phyloP scores from a whole-genome alignment of 352 stramenopile species.

The Pythium rhizo-oryzae region DNA sequence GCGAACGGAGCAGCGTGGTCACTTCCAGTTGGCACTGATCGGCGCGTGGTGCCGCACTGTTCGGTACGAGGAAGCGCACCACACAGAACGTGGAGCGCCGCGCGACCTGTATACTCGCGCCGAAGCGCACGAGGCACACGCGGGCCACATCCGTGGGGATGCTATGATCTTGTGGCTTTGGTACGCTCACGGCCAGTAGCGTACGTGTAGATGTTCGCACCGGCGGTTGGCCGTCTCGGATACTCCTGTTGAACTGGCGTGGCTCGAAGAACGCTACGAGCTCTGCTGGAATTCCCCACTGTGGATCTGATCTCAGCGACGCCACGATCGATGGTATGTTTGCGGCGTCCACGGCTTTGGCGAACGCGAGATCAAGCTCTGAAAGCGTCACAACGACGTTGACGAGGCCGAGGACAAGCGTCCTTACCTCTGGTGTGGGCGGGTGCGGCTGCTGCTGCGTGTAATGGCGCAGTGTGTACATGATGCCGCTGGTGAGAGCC shows the following conservation, averaged over 20 bases:
- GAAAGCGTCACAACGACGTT: neutral
- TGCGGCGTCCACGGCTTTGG: neutral
- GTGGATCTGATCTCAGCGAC: neutral
- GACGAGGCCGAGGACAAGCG: neutral
- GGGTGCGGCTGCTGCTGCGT: neutral
- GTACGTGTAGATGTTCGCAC: neutral
- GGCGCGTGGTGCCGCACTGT: neutral
- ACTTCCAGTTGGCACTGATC: slow-evolving; percentile 11
- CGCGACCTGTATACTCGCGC: neutral
- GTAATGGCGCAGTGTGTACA: neutral
- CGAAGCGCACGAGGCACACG: neutral
- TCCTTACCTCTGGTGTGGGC: neutral
- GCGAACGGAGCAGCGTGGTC: neutral
- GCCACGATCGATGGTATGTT: neutral
- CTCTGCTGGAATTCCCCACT: neutral
- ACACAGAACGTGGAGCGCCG: neutral
- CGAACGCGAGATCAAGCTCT: neutral
- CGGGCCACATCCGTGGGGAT: neutral
- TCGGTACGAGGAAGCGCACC: slow-evolving; percentile 3
- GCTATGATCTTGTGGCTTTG: neutral
- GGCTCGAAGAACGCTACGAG: slow-evolving; percentile 8
- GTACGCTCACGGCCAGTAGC: neutral
- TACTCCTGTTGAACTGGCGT: neutral
- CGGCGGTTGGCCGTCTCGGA: neutral
- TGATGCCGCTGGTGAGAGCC: neutral